Evolutionary conservation across 306 rosid species (phyloP), one percentile per base, ranked within the genome.

Genomic region (Acacia crassicarpa): DNA sequence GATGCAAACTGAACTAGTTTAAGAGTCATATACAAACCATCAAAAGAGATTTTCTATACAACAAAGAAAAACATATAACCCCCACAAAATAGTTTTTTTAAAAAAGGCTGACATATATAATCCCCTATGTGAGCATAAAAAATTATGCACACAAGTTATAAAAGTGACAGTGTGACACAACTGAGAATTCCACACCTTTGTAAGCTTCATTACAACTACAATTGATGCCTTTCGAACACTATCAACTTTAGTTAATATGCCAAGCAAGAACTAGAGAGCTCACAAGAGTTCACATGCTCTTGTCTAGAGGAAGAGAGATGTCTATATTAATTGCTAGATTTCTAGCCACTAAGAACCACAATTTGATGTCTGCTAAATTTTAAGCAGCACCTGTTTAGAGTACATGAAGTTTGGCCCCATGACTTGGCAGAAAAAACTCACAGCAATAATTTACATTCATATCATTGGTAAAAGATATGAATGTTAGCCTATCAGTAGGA

Each of bases 191-290:
- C 87, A 76, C 76, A 95, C 98, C 98, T 95, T 95, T 3, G 98
- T 97, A 80, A 95, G 97, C 90, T 95, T 95, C 97, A 93, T 90
- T 78, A 95, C 98, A 72, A 95, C 82, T 80, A 84, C 93, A 73
- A 95, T 90, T 72, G 98, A 93, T 59, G 97, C 98, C 88, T 93
- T 93, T 46, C 95, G 86, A 40, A 95, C 86, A 77, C 35, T 93
- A 75, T 92, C 95, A 86, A 95, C 98, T 88, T 95, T 95, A 88
- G 95, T 95, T 81, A 93, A 77, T 81, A 95, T 95, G 85, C 98
- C 98, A 44, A 44, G 84, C 85, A 78, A 49, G 46, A 51, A 17
- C 78, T 68, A 11, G 41, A 53, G 6, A 40, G 27, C 22, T 12
- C 40, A 71, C 58, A 71, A 65, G 68, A 69, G 51, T n/a, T 82